These are phyloP conservation scores for Hydnum rufescens DNA, from an alignment of 768 basidiomycete genomes.

Conservation along the genomic window DNA sequence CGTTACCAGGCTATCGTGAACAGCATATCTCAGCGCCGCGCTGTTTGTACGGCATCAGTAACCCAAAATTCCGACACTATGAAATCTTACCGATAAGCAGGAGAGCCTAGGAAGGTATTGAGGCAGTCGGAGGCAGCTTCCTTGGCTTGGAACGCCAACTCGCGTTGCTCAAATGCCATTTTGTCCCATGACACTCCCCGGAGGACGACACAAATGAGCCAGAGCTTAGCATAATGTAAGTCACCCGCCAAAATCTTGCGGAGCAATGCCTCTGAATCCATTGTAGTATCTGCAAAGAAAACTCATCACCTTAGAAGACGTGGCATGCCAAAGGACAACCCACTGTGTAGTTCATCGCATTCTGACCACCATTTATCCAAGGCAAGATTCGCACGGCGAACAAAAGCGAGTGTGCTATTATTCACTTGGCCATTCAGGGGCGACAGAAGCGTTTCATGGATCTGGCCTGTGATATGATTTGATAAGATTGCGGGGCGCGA, in stretches of 20 bases:
- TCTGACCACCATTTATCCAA: slow-evolving; percentile 84
- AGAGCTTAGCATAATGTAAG: slow-evolving; percentile 81
- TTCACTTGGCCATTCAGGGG: slow-evolving; percentile 76
- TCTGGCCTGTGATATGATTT: slow-evolving; percentile 52
- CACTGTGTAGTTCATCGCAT: slow-evolving; percentile 69
- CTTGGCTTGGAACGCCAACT: slow-evolving; percentile 88
- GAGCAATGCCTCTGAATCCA: slow-evolving; percentile 71
- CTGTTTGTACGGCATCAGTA: slow-evolving; percentile 20
- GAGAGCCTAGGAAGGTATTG: slow-evolving; percentile 61
- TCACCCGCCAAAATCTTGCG: slow-evolving; percentile 79
- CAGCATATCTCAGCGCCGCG: slow-evolving; percentile 77
- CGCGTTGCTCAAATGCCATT: slow-evolving; percentile 87
- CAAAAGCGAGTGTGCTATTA: slow-evolving; percentile 66
- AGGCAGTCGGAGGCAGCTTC: slow-evolving; percentile 78
- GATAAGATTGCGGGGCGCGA: not conserved
- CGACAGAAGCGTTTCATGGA: slow-evolving; percentile 63
- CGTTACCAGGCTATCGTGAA: slow-evolving; percentile 82
- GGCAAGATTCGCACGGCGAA: slow-evolving; percentile 68
- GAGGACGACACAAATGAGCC: slow-evolving; percentile 84
- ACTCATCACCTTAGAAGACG: slow-evolving; percentile 1
- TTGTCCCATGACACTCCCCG: slow-evolving; percentile 90
- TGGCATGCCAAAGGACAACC: slow-evolving; percentile 14
- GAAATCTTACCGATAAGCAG: slow-evolving; percentile 50
- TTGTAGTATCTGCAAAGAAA: slow-evolving; percentile 36
- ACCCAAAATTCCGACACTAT: not conserved